Evolutionary conservation across 2,329 filamentous ascomycete genomes (phyloP).

Genomic region (Truncatella angustata): DNA sequence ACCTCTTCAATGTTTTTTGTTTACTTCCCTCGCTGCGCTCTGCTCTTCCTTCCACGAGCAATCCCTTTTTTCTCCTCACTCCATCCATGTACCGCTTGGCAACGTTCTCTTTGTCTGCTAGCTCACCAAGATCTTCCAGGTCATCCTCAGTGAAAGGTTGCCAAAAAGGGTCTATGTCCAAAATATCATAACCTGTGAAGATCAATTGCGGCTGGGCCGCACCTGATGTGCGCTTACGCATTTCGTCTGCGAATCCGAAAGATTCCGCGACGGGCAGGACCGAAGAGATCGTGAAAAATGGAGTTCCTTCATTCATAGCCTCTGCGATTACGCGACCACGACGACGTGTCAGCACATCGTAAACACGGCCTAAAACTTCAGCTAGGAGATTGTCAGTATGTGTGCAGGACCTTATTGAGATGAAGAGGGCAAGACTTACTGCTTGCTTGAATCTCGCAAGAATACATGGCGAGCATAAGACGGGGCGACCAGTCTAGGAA

Average conservation of each 20-base stretch:
- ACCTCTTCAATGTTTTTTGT: constrained; percentile 69
- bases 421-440: constrained; percentile 48
- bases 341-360: constrained; percentile 94
- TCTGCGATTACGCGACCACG: constrained; percentile 87
- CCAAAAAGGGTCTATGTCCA: constrained; percentile 98
- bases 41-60: constrained; percentile 76
- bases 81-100: constrained; percentile 94
- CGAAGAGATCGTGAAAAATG: constrained; percentile 91
- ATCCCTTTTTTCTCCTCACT: constrained; percentile 81
- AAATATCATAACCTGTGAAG: constrained; percentile 87
- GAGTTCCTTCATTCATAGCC: constrained; percentile 89
- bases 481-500: constrained; percentile 96
- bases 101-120: constrained; percentile 92
- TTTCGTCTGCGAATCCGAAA: constrained; percentile 95
- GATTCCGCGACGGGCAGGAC: constrained; percentile 89
- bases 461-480: constrained; percentile 97
- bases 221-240: constrained; percentile 88
- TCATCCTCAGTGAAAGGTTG: constrained; percentile 96
- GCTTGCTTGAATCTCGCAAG: constrained; percentile 93
- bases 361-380: constrained; percentile 92
- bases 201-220: constrained; percentile 90
- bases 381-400: constrained; percentile 42
- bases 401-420: neutral
- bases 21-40: constrained; percentile 89
- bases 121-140: constrained; percentile 89